A percentile compares a stretch with the other conserved stretches of the same genome.
These are phyloP conservation scores for Naematelia aurantialba DNA, from an alignment of 768 basidiomycete species.

Conservation along the genomic window DNA sequence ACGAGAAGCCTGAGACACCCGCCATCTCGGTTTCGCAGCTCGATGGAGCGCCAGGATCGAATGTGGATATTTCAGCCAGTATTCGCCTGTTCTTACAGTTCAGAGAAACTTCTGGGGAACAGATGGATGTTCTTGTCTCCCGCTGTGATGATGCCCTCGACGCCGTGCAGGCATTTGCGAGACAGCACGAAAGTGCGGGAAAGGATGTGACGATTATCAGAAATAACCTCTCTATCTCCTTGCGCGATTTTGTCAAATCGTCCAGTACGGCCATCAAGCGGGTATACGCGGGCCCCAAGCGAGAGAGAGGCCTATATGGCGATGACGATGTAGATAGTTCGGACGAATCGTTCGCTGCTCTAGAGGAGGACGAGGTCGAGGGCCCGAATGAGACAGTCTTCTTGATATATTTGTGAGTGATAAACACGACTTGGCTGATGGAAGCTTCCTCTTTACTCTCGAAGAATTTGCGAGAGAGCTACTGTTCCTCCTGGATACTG, in stretches of 20 bases:
- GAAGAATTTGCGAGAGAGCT: conserved; percentile 90
- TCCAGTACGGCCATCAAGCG: conserved; percentile 79
- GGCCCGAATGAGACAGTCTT: conserved; percentile 73
- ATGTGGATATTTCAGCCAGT: conserved; percentile 31
- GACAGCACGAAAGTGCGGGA: conserved; percentile 3
- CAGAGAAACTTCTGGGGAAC: conserved; percentile 40
- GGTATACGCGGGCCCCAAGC: conserved; percentile 56
- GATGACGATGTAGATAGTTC: conserved; percentile 10
- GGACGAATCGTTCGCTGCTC: conserved; percentile 12
- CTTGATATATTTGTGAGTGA: conserved; percentile 80
- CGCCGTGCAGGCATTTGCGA: conserved; percentile 28
- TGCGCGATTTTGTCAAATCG: conserved; percentile 48
- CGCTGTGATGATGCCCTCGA: conserved; percentile 38
- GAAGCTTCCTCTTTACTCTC: conserved; percentile 89
- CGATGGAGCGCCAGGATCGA: conserved; percentile 7
- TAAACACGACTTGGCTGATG: not conserved
- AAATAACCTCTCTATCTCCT: conserved; percentile 27
- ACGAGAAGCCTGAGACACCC: not conserved
- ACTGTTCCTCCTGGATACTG: conserved; percentile 73
- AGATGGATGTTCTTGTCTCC: conserved; percentile 39
- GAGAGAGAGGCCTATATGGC: conserved; percentile 27
- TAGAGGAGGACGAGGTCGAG: conserved; percentile 9
- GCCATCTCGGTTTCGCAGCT: conserved; percentile 10
- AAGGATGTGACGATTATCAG: conserved; percentile 25
- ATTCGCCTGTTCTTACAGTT: conserved; percentile 47